Percentiles rank a stretch among this genome's conserved stretches.
These are phyloP conservation scores for Albizia julibrissin DNA, from an alignment of 306 rosid genomes.

Conservation along the genomic window DNA sequence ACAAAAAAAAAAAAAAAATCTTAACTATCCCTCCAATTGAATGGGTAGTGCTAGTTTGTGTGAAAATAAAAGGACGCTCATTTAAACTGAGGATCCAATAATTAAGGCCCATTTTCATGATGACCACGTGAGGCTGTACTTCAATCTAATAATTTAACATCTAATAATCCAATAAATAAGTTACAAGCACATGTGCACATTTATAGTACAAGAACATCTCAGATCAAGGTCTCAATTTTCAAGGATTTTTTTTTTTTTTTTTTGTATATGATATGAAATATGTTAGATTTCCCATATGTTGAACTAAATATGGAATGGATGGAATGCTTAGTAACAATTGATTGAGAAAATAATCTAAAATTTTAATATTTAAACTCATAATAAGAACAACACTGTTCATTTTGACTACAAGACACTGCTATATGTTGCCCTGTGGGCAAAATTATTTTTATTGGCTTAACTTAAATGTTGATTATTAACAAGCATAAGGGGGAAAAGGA, in stretches of 20 bases:
- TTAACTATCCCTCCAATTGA: no score
- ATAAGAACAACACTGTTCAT: background rate
- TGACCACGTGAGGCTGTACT: background rate
- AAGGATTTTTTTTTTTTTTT: background rate
- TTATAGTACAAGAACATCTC: background rate
- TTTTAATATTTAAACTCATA: background rate
- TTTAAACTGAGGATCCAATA: background rate
- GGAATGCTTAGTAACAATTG: background rate
- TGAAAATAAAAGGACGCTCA: no score
- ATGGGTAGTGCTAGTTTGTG: no score
- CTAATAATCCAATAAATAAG: background rate
- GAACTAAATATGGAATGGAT: no score
- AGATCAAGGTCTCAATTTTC: background rate
- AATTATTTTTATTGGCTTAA: background rate
- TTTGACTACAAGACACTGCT: background rate
- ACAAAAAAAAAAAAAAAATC: no score
- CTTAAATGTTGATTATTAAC: background rate
- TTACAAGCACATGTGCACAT: background rate
- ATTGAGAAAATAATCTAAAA: background rate
- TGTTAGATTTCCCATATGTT: no score
- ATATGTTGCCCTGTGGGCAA: background rate
- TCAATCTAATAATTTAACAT: background rate
- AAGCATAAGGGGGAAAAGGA: background rate
- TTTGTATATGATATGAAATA: background rate
- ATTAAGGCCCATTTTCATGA: background rate